phyloP scores from a whole-genome alignment of 805 yeast genomes.

The Saccharomycopsis fermentans region DNA sequence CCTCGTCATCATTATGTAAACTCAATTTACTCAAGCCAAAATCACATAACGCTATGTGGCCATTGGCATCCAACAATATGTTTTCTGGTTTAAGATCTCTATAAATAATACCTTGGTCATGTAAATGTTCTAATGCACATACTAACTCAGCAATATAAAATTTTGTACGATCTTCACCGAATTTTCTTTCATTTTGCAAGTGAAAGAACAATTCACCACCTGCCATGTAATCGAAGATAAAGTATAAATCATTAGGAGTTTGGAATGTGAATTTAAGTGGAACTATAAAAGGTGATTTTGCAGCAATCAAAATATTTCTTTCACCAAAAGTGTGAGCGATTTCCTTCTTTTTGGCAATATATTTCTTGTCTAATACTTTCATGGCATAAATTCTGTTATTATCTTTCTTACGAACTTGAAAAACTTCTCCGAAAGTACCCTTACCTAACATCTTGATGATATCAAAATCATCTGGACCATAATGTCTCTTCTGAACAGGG shows the following conservation, averaged over 20 bases:
- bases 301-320: constrained; percentile 87
- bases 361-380: constrained; percentile 92
- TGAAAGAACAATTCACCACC: constrained; percentile 98
- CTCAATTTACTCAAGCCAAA: constrained; percentile 95
- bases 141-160: constrained; percentile 95
- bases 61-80: constrained; percentile 89
- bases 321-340: constrained; percentile 98
- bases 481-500: constrained; percentile 58
- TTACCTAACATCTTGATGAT: constrained; percentile 83
- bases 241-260: constrained; percentile 83
- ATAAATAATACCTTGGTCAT: constrained; percentile 91
- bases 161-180: constrained; percentile 87
- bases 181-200: constrained; percentile 92
- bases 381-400: constrained; percentile 89
- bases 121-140: constrained; percentile 86
- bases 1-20: constrained; percentile 50
- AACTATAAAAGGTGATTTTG: constrained; percentile 88
- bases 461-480: constrained; percentile 93
- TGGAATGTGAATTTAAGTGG: constrained; percentile 94
- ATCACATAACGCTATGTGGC: constrained; percentile 95
- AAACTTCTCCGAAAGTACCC: constrained; percentile 97
- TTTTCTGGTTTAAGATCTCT: constrained; percentile 97
- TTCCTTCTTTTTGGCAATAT: constrained; percentile 93
- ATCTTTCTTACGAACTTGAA: constrained; percentile 87
- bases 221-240: constrained; percentile 95